These are phyloP conservation scores for Phytophthora aleatoria DNA, from an alignment of 352 stramenopile species.

Conservation along the genomic window DNA sequence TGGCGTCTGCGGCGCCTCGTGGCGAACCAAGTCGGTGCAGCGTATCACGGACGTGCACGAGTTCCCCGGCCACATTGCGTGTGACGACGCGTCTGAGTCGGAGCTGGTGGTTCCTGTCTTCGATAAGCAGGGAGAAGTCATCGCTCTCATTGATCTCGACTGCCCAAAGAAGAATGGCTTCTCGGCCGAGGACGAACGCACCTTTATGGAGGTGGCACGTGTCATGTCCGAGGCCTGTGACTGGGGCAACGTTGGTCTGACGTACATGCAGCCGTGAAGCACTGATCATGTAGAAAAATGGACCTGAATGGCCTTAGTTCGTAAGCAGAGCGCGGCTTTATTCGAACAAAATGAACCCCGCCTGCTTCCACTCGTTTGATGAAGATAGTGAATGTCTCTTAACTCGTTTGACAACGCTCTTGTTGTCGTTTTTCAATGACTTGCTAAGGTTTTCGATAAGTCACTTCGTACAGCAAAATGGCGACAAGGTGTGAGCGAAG, in stretches of 20 bases:
- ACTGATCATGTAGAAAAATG: no score
- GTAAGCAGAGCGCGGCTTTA: constrained; percentile 3
- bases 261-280: constrained; percentile 49
- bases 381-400: no score
- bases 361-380: constrained; percentile 4
- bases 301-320: not conserved
- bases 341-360: constrained; percentile 21
- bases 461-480: constrained; percentile 75
- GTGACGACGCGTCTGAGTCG: constrained; percentile 77
- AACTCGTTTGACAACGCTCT: no score
- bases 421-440: no score
- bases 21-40: constrained; percentile 69
- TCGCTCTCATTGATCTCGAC: constrained; percentile 83
- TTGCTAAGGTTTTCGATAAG: constrained; percentile 47
- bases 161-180: constrained; percentile 75
- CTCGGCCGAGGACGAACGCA: constrained; percentile 69
- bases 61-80: constrained; percentile 85
- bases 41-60: constrained; percentile 75
- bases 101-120: constrained; percentile 84
- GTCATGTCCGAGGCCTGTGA: constrained; percentile 63
- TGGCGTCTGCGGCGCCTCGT: constrained; percentile 73
- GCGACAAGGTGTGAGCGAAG: constrained; percentile 74
- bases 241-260: constrained; percentile 67
- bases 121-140: constrained; percentile 60
- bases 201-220: constrained; percentile 61